phyloP scores from a whole-genome alignment of 225 moss, liverwort and hornwort genomes.

The Bryum argenteum region DNA sequence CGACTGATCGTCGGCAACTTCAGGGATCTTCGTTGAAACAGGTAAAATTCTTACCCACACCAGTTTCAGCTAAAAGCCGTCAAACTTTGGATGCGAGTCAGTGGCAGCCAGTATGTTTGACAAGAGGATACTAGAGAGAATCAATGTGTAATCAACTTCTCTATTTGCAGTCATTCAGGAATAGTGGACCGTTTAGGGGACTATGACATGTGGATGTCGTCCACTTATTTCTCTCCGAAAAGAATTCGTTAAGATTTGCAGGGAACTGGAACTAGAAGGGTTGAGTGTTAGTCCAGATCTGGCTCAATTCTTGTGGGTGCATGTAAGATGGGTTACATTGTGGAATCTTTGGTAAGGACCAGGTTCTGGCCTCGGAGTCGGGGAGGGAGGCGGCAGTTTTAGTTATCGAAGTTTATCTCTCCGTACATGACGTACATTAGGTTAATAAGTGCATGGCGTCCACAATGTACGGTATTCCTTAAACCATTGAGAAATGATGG shows the following conservation, averaged over 20 bases:
- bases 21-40: slow-evolving; percentile 12
- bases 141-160: not conserved
- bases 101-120: not conserved
- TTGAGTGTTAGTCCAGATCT: not conserved
- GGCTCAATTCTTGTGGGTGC: not conserved
- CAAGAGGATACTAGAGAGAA: not conserved
- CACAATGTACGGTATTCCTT: not conserved
- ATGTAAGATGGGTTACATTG: too few relatives aligned
- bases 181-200: not conserved
- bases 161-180: not conserved
- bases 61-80: not conserved
- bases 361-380: not conserved
- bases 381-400: not conserved
- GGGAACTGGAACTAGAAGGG: not conserved
- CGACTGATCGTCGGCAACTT: not conserved
- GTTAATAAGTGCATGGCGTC: not conserved
- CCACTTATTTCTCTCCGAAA: not conserved
- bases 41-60: not conserved
- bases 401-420: not conserved
- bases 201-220: not conserved
- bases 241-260: not conserved
- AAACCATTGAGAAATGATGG: not conserved
- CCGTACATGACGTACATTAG: not conserved
- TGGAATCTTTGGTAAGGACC: not conserved
- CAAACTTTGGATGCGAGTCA: not conserved